Evolutionary conservation across 2,329 filamentous ascomycete genomes (phyloP), one percentile per base, ranked within the genome.

Genomic region (Geoglossum cookeanum): DNA sequence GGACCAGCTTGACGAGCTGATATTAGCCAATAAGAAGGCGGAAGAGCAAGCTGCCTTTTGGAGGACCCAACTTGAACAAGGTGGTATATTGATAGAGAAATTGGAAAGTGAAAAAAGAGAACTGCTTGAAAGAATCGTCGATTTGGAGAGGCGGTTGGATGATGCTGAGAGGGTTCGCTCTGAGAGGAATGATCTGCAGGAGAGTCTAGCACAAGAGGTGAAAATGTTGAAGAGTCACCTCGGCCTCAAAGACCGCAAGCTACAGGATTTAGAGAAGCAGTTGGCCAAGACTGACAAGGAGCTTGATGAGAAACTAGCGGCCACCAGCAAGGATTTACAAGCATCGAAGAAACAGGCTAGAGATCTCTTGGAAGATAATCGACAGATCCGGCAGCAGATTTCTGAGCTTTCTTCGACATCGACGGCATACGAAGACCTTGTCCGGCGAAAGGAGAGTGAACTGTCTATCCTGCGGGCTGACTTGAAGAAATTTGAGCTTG

Each of bases 381-480:
- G 81, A 11, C 81, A 85, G 49, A 80, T 94, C 52, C 84, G 94
- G 57, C 80, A 89, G 63, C 89, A 96, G 64, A 81, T 98, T 56
- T 79, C 85, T 0, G 83, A 95, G 62, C 74, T 98, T 17, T 92
- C 92, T 0, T 83, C 87, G 54, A 96, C 91, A 0, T 95, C 91
- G 0, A 94, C 89, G 0, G 88, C 90, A 65, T 97, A 95, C 62
- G 92, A 98, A 69, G 91, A 97, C 64, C 78, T 97, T 48, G 85
- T 98, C 29, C 80, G 89, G 29, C 84, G 86, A 59, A 98, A 97
- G 68, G 92, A 98, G 67, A 95, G 90, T 68, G 94, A 98, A 66
- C 74, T 98, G 22, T 78, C 84, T 0, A 77, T 97, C 51, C 76
- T 97, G 37, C 87, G 89, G 63, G 81, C 82, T 9, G 92, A 98